Evolutionary conservation across 768 basidiomycete species (phyloP), one percentile per base, ranked within the genome.

Genomic region (Kwoniella sp.): DNA sequence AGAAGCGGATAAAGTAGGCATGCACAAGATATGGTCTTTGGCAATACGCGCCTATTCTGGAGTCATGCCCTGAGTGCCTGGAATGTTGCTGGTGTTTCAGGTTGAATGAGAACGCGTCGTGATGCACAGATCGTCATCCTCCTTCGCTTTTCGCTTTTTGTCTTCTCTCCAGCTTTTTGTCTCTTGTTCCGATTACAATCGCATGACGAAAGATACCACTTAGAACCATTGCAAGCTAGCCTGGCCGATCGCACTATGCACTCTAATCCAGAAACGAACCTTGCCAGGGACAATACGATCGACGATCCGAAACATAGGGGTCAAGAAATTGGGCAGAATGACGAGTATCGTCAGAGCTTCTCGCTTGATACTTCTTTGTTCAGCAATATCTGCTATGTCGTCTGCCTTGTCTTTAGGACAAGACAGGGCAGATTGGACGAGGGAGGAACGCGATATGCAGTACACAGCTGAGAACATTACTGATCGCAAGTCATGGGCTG

Each of bases 221-320:
- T n/a, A n/a, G 41, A 3, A 45, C 15, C 41, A 20, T 11, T 7
- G 17, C 20, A 17, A 45, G 20, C 41, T 11, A 45, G n/a, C n/a
- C n/a, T 37, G 34, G 7, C 34, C 34, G 34, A 37, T 13, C 34
- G 34, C 13, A 37, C 13, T 37, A 37, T 37, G n/a, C n/a, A n/a
- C n/a, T n/a, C n/a, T n/a, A n/a, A n/a, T n/a, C n/a, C n/a, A n/a
- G n/a, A n/a, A n/a, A n/a, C n/a, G n/a, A n/a, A n/a, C n/a, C n/a
- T n/a, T n/a, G n/a, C n/a, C 41, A 45, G 50, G 23, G 23, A 51
- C 50, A 51, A 51, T 25, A 28, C 50, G 50, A 51, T 51, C 22
- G 23, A 25, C 26, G 23, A 23, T 51, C 50, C 50, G 50, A 51
- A 51, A 51, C 50, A 51, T 28, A 9, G 50, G 50, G 50, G 50